A percentile compares a stretch with the other conserved stretches of the same genome.
Evolutionary conservation across 495 filamentous ascomycete species (phyloP).

Genomic region (Sordaria brevicollis): DNA sequence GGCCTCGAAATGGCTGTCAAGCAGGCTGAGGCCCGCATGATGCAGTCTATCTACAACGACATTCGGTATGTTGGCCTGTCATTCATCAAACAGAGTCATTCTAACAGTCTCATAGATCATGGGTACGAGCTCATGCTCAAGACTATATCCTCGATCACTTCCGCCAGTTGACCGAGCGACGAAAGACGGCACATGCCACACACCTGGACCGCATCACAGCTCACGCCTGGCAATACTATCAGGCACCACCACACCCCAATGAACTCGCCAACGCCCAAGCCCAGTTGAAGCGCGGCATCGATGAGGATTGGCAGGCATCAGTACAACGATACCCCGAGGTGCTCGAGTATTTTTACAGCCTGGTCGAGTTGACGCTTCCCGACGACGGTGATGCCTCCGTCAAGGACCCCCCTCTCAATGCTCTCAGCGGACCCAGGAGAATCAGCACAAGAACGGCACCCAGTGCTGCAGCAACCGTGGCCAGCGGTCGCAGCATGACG

Average conservation of each 20-base stretch:
- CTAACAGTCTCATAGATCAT: slow-evolving; percentile 38
- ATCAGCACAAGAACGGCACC: slow-evolving; percentile 18
- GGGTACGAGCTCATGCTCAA: slow-evolving; percentile 60
- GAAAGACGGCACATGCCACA: slow-evolving; percentile 45
- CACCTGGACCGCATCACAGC: slow-evolving; percentile 48
- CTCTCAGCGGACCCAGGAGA: slow-evolving; percentile 35
- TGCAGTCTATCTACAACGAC: slow-evolving; percentile 50
- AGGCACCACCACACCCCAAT: slow-evolving; percentile 41
- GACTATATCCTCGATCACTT: slow-evolving; percentile 62
- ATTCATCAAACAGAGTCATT: slow-evolving; percentile 1
- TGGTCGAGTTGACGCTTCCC: slow-evolving; percentile 51
- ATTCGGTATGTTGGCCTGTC: slow-evolving; percentile 43
- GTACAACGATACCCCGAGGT: slow-evolving; percentile 65
- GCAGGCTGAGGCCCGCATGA: slow-evolving; percentile 54
- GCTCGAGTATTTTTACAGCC: slow-evolving; percentile 59
- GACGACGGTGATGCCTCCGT: slow-evolving; percentile 41
- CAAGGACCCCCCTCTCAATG: slow-evolving; percentile 45
- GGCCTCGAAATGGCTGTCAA: slow-evolving; percentile 54
- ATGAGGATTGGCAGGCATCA: slow-evolving; percentile 60
- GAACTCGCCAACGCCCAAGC: slow-evolving; percentile 49
- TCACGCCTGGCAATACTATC: slow-evolving; percentile 48
- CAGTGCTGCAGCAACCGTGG: slow-evolving; percentile 16
- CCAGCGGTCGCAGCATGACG: slow-evolving; percentile 21
- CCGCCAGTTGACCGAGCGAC: slow-evolving; percentile 45
- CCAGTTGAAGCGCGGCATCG: slow-evolving; percentile 55